Conservation (phyloP, 345 rosid genomes). For the Populus simonii region DNA sequence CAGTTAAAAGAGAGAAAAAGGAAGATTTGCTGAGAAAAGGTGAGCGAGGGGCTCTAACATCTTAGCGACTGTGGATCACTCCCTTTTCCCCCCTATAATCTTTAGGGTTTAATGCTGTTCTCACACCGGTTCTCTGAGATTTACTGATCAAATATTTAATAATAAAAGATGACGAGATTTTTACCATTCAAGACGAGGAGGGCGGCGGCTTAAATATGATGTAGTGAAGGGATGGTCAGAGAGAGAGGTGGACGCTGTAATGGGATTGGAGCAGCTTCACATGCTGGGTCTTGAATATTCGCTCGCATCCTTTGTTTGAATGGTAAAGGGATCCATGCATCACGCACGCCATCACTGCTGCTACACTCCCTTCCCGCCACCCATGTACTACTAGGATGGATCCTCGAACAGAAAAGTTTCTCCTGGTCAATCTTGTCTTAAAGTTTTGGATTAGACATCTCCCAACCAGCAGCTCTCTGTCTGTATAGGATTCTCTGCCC, state of each 20-base stretch:
- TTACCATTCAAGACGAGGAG: too few species aligned
- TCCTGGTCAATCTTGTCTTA: background rate
- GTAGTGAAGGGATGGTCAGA: too few species aligned
- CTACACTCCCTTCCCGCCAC: background rate
- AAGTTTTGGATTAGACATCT: background rate
- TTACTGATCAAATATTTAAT: too few species aligned
- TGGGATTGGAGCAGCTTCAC: background rate
- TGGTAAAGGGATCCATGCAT: background rate
- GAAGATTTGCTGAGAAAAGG: background rate
- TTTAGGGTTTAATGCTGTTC: too few species aligned
- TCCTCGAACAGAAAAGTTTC: background rate
- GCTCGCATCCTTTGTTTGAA: background rate
- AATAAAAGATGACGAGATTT: too few species aligned
- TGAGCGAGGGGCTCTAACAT: background rate
- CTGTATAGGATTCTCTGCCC: background rate
- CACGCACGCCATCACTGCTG: background rate
- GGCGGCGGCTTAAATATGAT: too few species aligned
- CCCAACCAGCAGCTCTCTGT: background rate
- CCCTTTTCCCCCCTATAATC: too few species aligned
- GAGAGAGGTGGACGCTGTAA: too few species aligned
- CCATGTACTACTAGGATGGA: background rate
- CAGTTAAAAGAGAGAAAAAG: background rate
- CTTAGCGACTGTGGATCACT: too few species aligned
- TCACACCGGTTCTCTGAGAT: too few species aligned
- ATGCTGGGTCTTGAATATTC: background rate